These are phyloP conservation scores for Suhomyces bolitotheri DNA, from an alignment of 1,139 yeast species.

Conservation along the genomic window DNA sequence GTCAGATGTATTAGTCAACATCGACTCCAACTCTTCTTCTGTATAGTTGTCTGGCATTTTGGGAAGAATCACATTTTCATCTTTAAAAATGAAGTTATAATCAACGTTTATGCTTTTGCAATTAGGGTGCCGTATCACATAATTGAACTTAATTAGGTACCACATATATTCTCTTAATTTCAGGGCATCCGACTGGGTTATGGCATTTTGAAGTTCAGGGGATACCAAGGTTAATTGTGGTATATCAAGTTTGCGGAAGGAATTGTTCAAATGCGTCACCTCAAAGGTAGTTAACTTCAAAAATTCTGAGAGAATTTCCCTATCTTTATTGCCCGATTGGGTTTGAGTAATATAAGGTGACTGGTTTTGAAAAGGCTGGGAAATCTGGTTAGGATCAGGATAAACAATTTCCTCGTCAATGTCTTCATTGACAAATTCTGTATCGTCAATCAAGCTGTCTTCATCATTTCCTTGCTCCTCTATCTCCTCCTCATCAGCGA, in stretches of 20 bases:
- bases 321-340: background rate
- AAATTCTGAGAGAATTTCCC: constrained; percentile 9
- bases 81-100: constrained; percentile 17
- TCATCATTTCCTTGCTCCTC: background rate
- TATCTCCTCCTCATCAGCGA: no score
- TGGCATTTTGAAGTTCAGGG: background rate
- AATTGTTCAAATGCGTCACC: constrained; percentile 25
- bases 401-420: constrained; percentile 14
- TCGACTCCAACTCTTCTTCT: background rate
- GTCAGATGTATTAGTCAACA: background rate
- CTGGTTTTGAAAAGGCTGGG: constrained; percentile 1
- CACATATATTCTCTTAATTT: constrained; percentile 35
- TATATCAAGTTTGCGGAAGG: constrained; percentile 28
- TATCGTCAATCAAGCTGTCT: background rate
- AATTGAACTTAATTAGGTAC: constrained; percentile 33
- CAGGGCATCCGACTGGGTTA: constrained; percentile 24
- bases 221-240: constrained; percentile 17
- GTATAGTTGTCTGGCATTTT: constrained; percentile 1
- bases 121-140: constrained; percentile 23
- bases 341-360: background rate
- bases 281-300: constrained; percentile 28
- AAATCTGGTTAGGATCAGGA: constrained; percentile 6
- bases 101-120: constrained; percentile 16
- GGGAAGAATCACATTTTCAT: constrained; percentile 12
- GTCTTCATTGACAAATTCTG: background rate